phyloP scores from a whole-genome alignment of 768 basidiomycete species.

The Guyanaporus albipodus region DNA sequence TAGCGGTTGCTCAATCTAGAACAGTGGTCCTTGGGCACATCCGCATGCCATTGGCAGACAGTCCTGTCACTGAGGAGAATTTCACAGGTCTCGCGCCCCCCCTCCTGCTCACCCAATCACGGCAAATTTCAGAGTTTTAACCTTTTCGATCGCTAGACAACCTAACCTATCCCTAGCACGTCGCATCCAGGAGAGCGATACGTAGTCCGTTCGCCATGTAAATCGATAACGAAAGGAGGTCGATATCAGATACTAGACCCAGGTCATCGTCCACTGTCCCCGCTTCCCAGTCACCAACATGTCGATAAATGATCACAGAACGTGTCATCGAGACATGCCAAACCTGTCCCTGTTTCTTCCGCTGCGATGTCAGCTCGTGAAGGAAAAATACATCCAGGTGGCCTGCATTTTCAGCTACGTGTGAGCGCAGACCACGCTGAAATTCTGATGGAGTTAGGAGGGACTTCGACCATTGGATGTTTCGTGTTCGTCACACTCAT shows the following conservation, averaged over 20 bases:
- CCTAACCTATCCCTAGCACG: background rate
- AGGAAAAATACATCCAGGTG: constrained; percentile 79
- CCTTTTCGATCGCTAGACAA: constrained; percentile 16
- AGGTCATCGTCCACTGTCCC: constrained; percentile 9
- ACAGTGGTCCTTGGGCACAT: too few relatives aligned
- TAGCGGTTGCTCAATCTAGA: constrained; percentile 4
- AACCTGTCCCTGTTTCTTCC: constrained; percentile 47
- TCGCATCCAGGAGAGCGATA: constrained; percentile 6
- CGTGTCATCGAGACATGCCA: constrained; percentile 21
- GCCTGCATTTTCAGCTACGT: too few relatives aligned
- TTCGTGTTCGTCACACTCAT: background rate
- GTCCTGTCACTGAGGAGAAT: too few relatives aligned
- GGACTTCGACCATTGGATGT: too few relatives aligned
- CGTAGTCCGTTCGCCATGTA: background rate
- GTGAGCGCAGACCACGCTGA: too few relatives aligned
- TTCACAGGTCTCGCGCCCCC: too few relatives aligned
- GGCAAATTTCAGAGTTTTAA: constrained; percentile 17
- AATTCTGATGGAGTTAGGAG: too few relatives aligned
- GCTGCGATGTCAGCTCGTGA: constrained; percentile 55
- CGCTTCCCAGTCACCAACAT: constrained; percentile 13
- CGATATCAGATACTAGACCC: background rate
- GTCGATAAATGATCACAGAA: constrained; percentile 5
- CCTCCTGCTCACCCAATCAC: constrained; percentile 2
- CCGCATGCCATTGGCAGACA: too few relatives aligned
- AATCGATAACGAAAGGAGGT: too few relatives aligned